phyloP scores from a whole-genome alignment of 257 asterid species.

The Solanum corneliomulleri region DNA sequence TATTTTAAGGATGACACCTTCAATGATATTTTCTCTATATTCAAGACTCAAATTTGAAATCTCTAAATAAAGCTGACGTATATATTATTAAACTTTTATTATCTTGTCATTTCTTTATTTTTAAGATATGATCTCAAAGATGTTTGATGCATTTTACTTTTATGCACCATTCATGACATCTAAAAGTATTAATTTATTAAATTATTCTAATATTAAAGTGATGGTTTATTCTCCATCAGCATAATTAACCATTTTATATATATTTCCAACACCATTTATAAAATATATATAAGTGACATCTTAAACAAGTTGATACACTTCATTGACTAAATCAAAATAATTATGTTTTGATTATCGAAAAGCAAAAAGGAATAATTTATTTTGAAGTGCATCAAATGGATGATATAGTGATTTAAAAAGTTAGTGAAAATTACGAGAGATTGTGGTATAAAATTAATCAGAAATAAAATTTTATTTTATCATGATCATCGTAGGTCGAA shows the following conservation, averaged over 20 bases:
- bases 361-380: background rate
- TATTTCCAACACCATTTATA: background rate
- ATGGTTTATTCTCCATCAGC: background rate
- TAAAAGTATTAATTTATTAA: background rate
- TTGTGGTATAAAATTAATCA: background rate
- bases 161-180: background rate
- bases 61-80: rapidly evolving
- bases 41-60: rapidly evolving
- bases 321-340: background rate
- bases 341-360: background rate
- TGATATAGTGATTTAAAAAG: background rate
- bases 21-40: rapidly evolving
- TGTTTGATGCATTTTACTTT: background rate
- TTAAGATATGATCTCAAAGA: background rate
- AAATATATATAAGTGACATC: background rate
- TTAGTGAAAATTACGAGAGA: background rate
- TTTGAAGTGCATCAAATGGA: background rate
- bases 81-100: background rate
- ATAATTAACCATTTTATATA: background rate
- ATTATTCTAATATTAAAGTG: background rate
- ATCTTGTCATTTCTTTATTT: background rate
- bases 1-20: background rate
- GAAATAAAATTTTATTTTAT: background rate
- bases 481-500: background rate
- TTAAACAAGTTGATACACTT: background rate